Conservation (phyloP, 768 basidiomycete species). For the Pisolithus marmoratus region DNA sequence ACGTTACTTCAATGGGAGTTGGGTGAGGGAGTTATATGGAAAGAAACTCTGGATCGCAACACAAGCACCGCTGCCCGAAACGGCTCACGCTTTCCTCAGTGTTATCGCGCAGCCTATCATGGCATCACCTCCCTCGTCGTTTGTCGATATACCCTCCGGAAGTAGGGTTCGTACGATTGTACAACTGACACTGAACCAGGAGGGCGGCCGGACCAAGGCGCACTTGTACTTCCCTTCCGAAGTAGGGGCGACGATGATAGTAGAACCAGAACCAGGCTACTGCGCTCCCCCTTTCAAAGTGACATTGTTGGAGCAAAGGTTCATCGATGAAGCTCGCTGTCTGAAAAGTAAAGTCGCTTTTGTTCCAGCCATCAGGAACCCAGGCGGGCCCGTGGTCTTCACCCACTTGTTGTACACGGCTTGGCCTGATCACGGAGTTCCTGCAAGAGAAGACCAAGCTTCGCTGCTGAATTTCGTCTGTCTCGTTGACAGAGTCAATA, state of each 20-base stretch:
- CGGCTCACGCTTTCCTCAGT: constrained; percentile 73
- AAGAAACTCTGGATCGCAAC: constrained; percentile 81
- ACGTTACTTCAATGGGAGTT: constrained; percentile 78
- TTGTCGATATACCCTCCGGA: constrained; percentile 18
- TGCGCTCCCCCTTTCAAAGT: constrained; percentile 45
- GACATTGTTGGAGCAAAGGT: constrained; percentile 43
- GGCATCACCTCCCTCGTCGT: constrained; percentile 26
- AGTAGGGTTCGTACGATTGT: constrained; percentile 69
- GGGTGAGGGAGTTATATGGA: constrained; percentile 73
- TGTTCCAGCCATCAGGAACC: constrained; percentile 27
- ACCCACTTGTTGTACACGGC: constrained; percentile 67
- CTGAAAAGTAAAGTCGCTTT: constrained; percentile 57
- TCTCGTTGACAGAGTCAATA: constrained; percentile 62
- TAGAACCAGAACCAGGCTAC: constrained; percentile 41
- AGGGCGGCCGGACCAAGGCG: constrained; percentile 67
- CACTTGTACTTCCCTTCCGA: constrained; percentile 67
- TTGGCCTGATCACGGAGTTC: constrained; percentile 89
- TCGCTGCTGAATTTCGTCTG: constrained; percentile 56
- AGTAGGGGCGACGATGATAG: constrained; percentile 47
- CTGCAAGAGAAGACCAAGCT: constrained; percentile 50
- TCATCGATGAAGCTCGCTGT: constrained; percentile 54
- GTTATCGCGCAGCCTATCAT: constrained; percentile 49
- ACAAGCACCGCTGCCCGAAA: constrained; percentile 70
- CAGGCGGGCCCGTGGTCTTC: constrained; percentile 43
- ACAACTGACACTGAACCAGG: constrained; percentile 72